A percentile compares a stretch with the other conserved stretches of the same genome.
phyloP scores from a whole-genome alignment of 2,329 filamentous ascomycete genomes.

The Pyricularia pennisetigena region DNA sequence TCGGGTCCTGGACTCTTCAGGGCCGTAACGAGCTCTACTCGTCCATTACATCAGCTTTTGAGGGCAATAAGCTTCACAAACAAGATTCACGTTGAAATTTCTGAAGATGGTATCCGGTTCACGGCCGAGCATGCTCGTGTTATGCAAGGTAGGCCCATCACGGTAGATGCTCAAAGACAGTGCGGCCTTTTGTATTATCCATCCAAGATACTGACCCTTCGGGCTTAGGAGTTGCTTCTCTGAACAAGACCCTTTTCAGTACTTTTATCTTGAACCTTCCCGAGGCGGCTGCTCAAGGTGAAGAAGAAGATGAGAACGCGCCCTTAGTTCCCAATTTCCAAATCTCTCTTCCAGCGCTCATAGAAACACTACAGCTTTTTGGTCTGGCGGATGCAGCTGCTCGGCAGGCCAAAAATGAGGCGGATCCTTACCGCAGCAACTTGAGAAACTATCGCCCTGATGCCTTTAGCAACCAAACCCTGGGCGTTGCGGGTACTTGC shows the following conservation, averaged over 20 bases:
- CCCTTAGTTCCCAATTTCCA: constrained; percentile 61
- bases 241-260: constrained; percentile 83
- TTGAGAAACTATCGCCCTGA: constrained; percentile 53
- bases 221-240: constrained; percentile 59
- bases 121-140: constrained; percentile 80
- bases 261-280: constrained; percentile 62
- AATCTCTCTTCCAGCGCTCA: constrained; percentile 74
- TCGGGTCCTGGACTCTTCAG: constrained; percentile 48
- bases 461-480: constrained; percentile 73
- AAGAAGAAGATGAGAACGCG: constrained; percentile 28
- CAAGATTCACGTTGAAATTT: constrained; percentile 61
- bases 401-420: constrained; percentile 46
- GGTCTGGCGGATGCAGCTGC: constrained; percentile 64
- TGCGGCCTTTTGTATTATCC: background rate
- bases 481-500: constrained; percentile 80
- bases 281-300: constrained; percentile 9
- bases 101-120: constrained; percentile 76
- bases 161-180: background rate
- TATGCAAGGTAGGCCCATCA: constrained; percentile 63
- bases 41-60: constrained; percentile 58
- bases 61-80: constrained; percentile 50
- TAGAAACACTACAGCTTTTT: constrained; percentile 94
- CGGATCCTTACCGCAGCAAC: constrained; percentile 52
- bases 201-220: background rate
- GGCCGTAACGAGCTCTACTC: constrained; percentile 68